phyloP scores from a whole-genome alignment of 805 yeast species.

The Myxozyma monticola region DNA sequence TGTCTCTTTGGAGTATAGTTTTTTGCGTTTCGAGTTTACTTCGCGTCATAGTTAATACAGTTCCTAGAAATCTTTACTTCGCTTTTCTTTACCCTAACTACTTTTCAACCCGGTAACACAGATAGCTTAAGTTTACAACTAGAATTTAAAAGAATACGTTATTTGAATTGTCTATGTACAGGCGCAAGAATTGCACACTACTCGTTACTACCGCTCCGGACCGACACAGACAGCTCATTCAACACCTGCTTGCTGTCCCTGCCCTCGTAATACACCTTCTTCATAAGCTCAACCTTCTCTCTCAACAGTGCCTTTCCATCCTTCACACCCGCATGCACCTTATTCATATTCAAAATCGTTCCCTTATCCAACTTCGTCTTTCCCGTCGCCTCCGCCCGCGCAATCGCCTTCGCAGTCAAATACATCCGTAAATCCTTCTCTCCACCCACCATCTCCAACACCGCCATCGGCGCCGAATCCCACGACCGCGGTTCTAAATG shows the following conservation, averaged over 20 bases:
- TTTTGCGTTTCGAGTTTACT: not conserved
- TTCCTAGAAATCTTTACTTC: too few relatives aligned
- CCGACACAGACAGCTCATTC: slow-evolving; percentile 2
- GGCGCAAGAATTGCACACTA: not conserved
- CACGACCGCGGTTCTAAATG: slow-evolving; percentile 82
- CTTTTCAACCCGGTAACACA: too few relatives aligned
- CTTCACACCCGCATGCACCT: slow-evolving; percentile 49
- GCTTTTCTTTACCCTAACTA: too few relatives aligned
- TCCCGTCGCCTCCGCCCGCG: slow-evolving; percentile 70
- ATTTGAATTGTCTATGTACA: not conserved
- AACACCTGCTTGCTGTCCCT: slow-evolving; percentile 2
- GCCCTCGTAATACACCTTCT: slow-evolving; percentile 42
- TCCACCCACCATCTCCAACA: slow-evolving; percentile 82
- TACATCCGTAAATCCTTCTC: slow-evolving; percentile 71
- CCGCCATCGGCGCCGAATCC: slow-evolving; percentile 87
- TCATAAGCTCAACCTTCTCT: slow-evolving; percentile 61
- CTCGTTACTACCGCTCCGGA: slow-evolving; percentile 1
- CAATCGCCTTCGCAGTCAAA: slow-evolving; percentile 77
- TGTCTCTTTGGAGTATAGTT: not conserved
- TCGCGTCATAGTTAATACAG: too few relatives aligned
- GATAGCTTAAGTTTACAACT: too few relatives aligned
- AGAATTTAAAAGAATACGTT: too few relatives aligned
- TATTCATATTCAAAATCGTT: slow-evolving; percentile 58
- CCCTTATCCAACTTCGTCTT: slow-evolving; percentile 49
- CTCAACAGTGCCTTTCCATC: slow-evolving; percentile 57